These are phyloP conservation scores for Tillandsia leiboldiana DNA, from an alignment of 176 grass and related monocot genomes.

Conservation along the genomic window DNA sequence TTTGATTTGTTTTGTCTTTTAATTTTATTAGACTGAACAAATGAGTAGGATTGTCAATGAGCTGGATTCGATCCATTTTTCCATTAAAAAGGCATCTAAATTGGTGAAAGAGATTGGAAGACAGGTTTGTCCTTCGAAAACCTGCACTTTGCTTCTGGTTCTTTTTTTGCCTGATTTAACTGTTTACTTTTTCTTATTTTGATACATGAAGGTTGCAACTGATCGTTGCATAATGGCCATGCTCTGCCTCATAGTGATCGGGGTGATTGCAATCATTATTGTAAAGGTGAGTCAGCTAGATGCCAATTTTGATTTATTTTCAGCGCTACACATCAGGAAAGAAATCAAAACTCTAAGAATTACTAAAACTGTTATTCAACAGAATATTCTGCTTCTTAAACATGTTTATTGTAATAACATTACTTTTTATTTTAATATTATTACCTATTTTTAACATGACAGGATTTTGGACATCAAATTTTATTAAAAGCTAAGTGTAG, in stretches of 20 bases:
- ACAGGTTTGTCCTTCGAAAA: slow-evolving; percentile 32
- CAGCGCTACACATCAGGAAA: background rate
- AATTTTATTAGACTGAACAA: slow-evolving; percentile 75
- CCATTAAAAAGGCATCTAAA: slow-evolving; percentile 85
- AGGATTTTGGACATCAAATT: too few species aligned
- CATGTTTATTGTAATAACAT: too few species aligned
- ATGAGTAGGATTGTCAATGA: slow-evolving; percentile 94
- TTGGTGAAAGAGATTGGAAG: slow-evolving; percentile 92
- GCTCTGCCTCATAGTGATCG: slow-evolving; percentile 90
- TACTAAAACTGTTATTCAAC: background rate
- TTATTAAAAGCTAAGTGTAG: too few species aligned
- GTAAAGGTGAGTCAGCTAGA: slow-evolving; percentile 54
- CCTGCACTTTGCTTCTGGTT: background rate
- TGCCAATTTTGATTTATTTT: background rate
- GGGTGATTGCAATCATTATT: slow-evolving; percentile 79
- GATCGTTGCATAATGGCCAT: slow-evolving; percentile 89
- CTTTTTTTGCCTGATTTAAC: background rate
- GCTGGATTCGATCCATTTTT: slow-evolving; percentile 97
- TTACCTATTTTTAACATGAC: too few species aligned
- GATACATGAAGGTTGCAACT: slow-evolving; percentile 62
- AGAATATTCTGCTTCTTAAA: too few species aligned
- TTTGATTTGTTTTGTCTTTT: slow-evolving; percentile 18
- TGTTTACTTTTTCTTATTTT: slow-evolving; percentile 7
- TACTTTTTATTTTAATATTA: too few species aligned
- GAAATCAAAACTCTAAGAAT: background rate